A percentile compares a stretch with the other conserved stretches of the same genome.
Evolutionary conservation across 73 alveolate species (phyloP).

Genomic region (Paramecium pentaurelia): DNA sequence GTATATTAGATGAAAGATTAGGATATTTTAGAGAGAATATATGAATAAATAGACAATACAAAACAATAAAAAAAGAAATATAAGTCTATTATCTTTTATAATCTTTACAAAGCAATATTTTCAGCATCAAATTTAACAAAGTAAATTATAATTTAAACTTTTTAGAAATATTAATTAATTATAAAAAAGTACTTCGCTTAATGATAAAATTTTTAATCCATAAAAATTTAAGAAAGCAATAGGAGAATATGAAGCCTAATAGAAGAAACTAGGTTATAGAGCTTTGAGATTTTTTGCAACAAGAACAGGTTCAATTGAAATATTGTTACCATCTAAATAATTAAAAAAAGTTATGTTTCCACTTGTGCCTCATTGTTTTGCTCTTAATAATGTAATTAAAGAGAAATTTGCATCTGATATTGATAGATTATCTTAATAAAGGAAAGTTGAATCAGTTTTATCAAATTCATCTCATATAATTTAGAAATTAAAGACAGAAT

Average conservation of each 20-base stretch:
- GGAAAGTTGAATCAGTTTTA: conserved; percentile 18
- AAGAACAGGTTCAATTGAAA: conserved; percentile 13
- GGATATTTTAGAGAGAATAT: conserved; percentile 33
- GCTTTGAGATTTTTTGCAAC: conserved; percentile 47
- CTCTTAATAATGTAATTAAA: not conserved
- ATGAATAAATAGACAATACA: not conserved
- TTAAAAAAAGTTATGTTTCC: not conserved
- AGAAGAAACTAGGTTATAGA: conserved; percentile 32
- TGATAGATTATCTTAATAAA: not conserved
- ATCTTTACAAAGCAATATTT: not conserved
- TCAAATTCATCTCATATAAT: not conserved
- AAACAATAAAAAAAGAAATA: not conserved
- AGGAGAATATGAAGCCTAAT: not conserved
- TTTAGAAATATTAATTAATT: not conserved
- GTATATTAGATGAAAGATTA: not conserved
- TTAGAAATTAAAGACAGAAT: not conserved
- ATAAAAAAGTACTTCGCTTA: not conserved
- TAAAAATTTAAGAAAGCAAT: not conserved
- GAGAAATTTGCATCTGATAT: not conserved
- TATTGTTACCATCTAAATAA: not conserved
- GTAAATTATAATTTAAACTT: not conserved
- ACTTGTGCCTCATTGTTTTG: conserved; percentile 45
- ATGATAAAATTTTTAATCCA: not conserved
- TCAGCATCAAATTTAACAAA: conserved; percentile 12
- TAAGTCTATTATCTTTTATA: not conserved